Conservation (phyloP, 75 land plant genomes). For the Chamaecyparis obtusa region DNA sequence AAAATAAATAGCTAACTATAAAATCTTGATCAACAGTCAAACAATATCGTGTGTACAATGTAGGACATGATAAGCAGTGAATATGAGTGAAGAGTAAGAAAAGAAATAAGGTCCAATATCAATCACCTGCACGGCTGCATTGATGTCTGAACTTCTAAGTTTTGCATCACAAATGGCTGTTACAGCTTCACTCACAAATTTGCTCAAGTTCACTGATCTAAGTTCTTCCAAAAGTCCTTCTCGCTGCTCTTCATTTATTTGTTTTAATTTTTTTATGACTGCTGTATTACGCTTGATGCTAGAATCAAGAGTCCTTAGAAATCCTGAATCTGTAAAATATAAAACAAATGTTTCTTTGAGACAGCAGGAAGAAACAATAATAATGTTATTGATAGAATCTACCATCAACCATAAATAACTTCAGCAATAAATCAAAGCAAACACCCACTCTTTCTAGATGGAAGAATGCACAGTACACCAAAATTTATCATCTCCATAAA, state of each 20-base stretch:
- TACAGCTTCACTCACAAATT: slow-evolving; percentile 98
- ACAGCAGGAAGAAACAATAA: neutral
- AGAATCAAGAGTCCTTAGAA: slow-evolving; percentile 87
- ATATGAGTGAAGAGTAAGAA: neutral
- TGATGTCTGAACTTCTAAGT: slow-evolving; percentile 82
- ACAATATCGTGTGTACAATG: neutral
- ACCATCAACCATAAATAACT: neutral
- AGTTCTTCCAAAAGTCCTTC: slow-evolving; percentile 88
- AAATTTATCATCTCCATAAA: neutral
- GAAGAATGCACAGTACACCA: neutral
- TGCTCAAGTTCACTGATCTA: slow-evolving; percentile 84
- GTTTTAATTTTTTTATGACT: slow-evolving; percentile 91
- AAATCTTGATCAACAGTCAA: neutral
- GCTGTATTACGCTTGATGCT: slow-evolving; percentile 97
- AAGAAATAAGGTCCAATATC: neutral
- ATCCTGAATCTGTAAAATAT: slow-evolving; percentile 67
- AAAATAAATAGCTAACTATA: neutral
- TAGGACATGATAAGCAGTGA: neutral
- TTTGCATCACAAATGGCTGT: slow-evolving; percentile 94
- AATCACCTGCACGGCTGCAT: slow-evolving; percentile 97
- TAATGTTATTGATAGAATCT: neutral
- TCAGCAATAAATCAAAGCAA: neutral
- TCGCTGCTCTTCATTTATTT: slow-evolving; percentile 90
- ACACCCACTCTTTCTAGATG: neutral
- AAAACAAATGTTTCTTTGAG: neutral